Conservation (phyloP, 768 basidiomycete genomes). For the Pleurotus tuber-regium region DNA sequence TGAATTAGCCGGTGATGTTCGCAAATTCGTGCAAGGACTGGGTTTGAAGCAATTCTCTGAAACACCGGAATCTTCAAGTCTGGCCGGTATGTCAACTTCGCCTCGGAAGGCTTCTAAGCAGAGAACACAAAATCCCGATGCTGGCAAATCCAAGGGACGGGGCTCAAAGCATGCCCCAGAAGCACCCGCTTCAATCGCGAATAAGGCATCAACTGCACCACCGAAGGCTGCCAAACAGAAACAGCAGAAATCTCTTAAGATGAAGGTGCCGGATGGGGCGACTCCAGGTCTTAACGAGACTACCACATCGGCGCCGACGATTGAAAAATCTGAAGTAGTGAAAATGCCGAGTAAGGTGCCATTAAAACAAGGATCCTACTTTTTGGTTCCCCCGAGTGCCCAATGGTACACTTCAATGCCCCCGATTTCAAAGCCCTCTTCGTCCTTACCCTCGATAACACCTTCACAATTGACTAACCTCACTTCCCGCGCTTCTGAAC, state of each 20-base stretch:
- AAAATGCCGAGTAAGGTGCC: constrained; percentile 33
- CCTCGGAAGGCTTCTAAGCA: no score
- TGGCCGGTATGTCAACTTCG: no score
- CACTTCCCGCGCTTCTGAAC: constrained; percentile 37
- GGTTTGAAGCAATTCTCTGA: constrained; percentile 21
- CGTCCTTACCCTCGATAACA: constrained; percentile 31
- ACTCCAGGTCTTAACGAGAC: not conserved
- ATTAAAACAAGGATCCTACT: constrained; percentile 34
- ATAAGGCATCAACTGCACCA: constrained; percentile 8
- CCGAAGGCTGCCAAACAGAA: constrained; percentile 18
- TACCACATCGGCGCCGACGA: not conserved
- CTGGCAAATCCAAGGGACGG: no score
- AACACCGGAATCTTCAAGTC: constrained; percentile 3
- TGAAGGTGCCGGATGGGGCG: constrained; percentile 7
- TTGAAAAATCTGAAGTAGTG: constrained; percentile 9
- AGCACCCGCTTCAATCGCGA: constrained; percentile 8
- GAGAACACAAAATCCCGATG: no score
- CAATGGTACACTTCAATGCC: constrained; percentile 56
- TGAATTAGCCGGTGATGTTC: constrained; percentile 41
- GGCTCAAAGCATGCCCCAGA: constrained; percentile 14
- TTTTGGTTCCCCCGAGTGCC: constrained; percentile 38
- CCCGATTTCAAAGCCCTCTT: constrained; percentile 30
- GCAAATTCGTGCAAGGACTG: constrained; percentile 43
- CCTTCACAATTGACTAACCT: constrained; percentile 44
- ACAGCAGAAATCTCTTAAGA: constrained; percentile 18